Evolutionary conservation across 345 rosid genomes (phyloP).

Genomic region (Bruguiera parviflora): DNA sequence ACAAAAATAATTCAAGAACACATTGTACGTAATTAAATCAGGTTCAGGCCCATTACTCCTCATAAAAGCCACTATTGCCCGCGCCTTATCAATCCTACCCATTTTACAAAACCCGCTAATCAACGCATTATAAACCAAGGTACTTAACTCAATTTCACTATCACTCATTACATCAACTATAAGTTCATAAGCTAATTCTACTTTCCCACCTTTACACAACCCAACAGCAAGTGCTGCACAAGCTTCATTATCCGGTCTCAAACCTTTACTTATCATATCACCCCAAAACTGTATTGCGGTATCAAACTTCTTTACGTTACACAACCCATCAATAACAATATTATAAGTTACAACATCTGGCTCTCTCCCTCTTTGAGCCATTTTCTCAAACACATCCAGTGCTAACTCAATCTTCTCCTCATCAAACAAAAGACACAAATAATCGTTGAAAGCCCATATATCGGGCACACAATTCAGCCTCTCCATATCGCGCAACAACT

Average conservation of each 20-base stretch:
- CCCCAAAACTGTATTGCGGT: conserved; percentile 58
- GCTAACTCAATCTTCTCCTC: conserved; percentile 52
- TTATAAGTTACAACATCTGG: conserved; percentile 89
- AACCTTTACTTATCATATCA: conserved; percentile 57
- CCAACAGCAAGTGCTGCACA: conserved; percentile 65
- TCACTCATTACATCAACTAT: conserved; percentile 59
- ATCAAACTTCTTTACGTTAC: conserved; percentile 52
- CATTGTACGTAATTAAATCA: conserved; percentile 79
- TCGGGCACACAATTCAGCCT: conserved; percentile 60
- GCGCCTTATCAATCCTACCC: conserved; percentile 75
- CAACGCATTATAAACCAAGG: conserved; percentile 66
- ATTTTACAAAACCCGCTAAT: conserved; percentile 76
- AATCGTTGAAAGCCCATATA: conserved; percentile 75
- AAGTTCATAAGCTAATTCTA: conserved; percentile 87
- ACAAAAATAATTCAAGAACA: conserved; percentile 69
- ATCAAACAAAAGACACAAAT: conserved; percentile 64
- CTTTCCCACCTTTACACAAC: conserved; percentile 64
- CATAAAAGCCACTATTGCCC: conserved; percentile 69
- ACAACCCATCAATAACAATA: conserved; percentile 63
- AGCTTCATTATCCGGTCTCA: conserved; percentile 57
- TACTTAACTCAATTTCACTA: conserved; percentile 47
- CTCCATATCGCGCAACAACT: conserved; percentile 65
- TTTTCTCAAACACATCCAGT: conserved; percentile 50
- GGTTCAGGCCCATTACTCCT: conserved; percentile 57
- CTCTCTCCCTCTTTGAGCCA: conserved; percentile 59